Base-by-base conservation (phyloP, 345 rosid genomes). In the Brassica incana region DNA sequence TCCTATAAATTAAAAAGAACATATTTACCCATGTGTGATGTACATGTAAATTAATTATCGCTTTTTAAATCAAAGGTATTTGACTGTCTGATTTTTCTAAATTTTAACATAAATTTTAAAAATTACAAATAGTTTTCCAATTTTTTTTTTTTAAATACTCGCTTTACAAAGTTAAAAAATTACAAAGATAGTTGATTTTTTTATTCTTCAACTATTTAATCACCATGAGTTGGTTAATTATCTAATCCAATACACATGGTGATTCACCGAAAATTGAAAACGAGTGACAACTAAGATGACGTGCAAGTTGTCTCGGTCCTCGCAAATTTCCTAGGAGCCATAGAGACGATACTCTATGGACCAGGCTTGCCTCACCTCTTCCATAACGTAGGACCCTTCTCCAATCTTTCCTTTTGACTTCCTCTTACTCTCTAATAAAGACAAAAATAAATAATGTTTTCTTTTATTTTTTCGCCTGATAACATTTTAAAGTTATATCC, bases 361-460 rank as follows among this genome's bases (percentile, higher is more conserved):
- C 73, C 81, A 78, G 27, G 30, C 71, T 65, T 63, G 59, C 73
- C 59, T 56, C 68, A 56, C 67, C 77, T 54, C 68, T 78, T 78
- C 77, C 77, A 72, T 72, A 56, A 56, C 68, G 77, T 78, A 78
- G 81, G 80, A 71, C 81, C 81, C 71, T 78, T 65, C 76, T 69
- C 36, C 63, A 52, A 60, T 60, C 23, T 38, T 8, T 12, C n/a
- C 50, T 54, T 74, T 77, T 70, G 70, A 14, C 72, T 56, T 71
- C 23, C 72, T 65, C 58, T 71, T 64, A 35, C 63, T 64, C 45
- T 54, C 71, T 71, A 23, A 64, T 71, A 64, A 63, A 36, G 32
- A 61, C 52, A 64, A 77, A 77, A 61, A 3, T 11, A 27, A 27
- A 25, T 10, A 23, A 25, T 25, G 2, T 27, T 61, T 20, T 58